Evolutionary conservation across 345 rosid genomes (phyloP).

Genomic region (Fremontodendron californicum): DNA sequence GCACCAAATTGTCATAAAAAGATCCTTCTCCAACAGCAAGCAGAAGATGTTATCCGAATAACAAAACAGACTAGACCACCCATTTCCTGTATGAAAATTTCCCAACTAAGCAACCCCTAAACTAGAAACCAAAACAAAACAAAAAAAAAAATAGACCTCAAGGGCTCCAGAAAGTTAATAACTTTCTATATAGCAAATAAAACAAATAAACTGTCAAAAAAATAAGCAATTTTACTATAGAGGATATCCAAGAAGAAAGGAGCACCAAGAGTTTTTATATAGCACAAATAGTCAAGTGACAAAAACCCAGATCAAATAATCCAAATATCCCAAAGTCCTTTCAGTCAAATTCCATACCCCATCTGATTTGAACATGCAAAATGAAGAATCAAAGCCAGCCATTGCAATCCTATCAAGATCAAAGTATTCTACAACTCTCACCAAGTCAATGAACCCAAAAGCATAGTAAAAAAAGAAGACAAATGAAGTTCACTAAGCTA

Average conservation of each 20-base stretch:
- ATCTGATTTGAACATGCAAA: constrained; percentile 59
- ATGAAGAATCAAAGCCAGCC: constrained; percentile 45
- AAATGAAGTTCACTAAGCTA: background rate
- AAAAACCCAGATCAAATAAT: constrained; percentile 42
- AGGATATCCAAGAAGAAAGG: constrained; percentile 20
- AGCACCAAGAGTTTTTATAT: constrained; percentile 17
- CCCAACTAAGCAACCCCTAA: constrained; percentile 24
- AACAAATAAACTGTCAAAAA: constrained; percentile 1
- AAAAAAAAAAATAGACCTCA: too few species aligned
- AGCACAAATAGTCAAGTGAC: constrained; percentile 24
- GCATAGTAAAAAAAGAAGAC: background rate
- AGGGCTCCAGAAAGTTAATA: too few species aligned
- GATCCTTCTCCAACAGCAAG: constrained; percentile 29
- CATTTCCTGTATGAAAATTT: constrained; percentile 18
- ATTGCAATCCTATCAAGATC: constrained; percentile 33
- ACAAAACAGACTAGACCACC: constrained; percentile 25
- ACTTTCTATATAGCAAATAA: constrained; percentile 21
- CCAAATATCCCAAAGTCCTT: constrained; percentile 42
- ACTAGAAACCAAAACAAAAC: constrained; percentile 13
- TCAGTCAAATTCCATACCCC: constrained; percentile 65
- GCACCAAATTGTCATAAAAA: constrained; percentile 20
- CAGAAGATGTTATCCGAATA: constrained; percentile 24
- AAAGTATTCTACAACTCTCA: constrained; percentile 24
- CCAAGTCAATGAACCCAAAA: constrained; percentile 29
- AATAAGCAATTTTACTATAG: constrained; percentile 13